Percentiles rank a stretch among this genome's conserved stretches.
These are phyloP conservation scores for Talaromyces wortmannii DNA, from an alignment of 495 filamentous ascomycete species.

Conservation along the genomic window DNA sequence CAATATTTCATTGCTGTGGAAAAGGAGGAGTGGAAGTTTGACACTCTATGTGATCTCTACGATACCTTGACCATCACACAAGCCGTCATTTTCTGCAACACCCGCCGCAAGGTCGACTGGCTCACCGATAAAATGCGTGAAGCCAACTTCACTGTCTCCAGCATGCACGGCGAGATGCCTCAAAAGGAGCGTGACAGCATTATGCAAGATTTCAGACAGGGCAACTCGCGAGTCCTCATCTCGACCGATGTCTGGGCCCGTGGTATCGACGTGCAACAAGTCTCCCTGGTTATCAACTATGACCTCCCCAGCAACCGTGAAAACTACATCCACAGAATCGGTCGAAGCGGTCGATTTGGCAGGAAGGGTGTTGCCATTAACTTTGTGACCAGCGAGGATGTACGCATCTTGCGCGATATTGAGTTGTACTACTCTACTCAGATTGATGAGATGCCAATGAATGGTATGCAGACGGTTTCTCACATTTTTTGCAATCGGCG, in stretches of 20 bases:
- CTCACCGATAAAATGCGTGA: conserved; percentile 97
- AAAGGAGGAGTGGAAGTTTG: conserved; percentile 99
- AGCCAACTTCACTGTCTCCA: conserved; percentile 95
- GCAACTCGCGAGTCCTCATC: conserved; percentile 94
- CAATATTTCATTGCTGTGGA: conserved; percentile 99
- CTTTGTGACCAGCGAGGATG: conserved; percentile 96
- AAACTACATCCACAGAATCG: conserved; percentile 99
- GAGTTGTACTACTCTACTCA: conserved; percentile 97
- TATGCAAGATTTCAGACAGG: conserved; percentile 98
- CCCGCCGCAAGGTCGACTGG: conserved; percentile 98
- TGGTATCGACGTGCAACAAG: conserved; percentile 99
- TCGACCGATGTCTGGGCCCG: conserved; percentile 95
- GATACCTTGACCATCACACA: conserved; percentile 98
- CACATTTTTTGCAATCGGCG: not conserved
- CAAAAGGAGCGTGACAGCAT: conserved; percentile 96
- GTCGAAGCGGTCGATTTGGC: conserved; percentile 91
- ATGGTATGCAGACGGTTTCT: conserved; percentile 36
- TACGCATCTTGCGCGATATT: conserved; percentile 95
- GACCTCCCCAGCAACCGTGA: conserved; percentile 97
- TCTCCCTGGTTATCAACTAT: conserved; percentile 99
- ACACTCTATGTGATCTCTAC: conserved; percentile 99
- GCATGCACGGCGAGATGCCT: conserved; percentile 99
- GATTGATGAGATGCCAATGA: conserved; percentile 99
- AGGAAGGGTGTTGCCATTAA: conserved; percentile 99
- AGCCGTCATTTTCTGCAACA: conserved; percentile 99